These are phyloP conservation scores for Sporothrix luriei DNA, from an alignment of 2,329 filamentous ascomycete genomes.

Conservation along the genomic window DNA sequence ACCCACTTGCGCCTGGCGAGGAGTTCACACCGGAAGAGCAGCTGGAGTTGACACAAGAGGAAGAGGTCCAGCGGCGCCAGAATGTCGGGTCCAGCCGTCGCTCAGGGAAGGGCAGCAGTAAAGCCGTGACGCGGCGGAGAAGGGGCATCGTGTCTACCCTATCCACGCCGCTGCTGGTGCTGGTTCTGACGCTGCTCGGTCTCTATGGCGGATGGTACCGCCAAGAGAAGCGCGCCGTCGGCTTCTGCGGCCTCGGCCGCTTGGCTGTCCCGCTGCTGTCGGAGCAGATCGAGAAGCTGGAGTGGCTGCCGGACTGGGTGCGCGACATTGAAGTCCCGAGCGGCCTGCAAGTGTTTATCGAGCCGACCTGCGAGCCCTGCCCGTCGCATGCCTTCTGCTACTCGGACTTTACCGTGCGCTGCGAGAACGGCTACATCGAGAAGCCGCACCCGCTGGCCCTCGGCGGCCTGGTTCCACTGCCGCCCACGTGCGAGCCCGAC, in stretches of 20 bases:
- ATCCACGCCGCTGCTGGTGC: slow-evolving; percentile 68
- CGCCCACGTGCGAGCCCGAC: slow-evolving; percentile 92
- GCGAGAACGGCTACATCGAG: slow-evolving; percentile 84
- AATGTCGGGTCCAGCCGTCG: slow-evolving; percentile 41
- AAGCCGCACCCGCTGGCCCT: slow-evolving; percentile 82
- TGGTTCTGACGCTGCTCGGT: slow-evolving; percentile 69
- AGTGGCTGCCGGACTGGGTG: slow-evolving; percentile 57
- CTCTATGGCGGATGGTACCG: slow-evolving; percentile 82
- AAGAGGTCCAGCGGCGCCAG: slow-evolving; percentile 54
- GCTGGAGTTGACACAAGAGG: slow-evolving; percentile 73
- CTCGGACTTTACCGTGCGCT: slow-evolving; percentile 72
- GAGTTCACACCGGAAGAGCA: slow-evolving; percentile 94
- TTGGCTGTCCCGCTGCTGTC: slow-evolving; percentile 54
- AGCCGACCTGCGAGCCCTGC: slow-evolving; percentile 85
- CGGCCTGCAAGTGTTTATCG: slow-evolving; percentile 67
- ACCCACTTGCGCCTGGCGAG: slow-evolving; percentile 69
- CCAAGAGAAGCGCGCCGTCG: slow-evolving; percentile 93
- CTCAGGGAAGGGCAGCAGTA: slow-evolving; percentile 28
- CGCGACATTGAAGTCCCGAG: slow-evolving; percentile 65
- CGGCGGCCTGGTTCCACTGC: slow-evolving; percentile 76
- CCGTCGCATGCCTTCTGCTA: slow-evolving; percentile 90
- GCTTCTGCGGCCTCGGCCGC: slow-evolving; percentile 86
- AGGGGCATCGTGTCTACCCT: slow-evolving; percentile 48
- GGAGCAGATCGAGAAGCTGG: slow-evolving; percentile 45
- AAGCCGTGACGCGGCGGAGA: slow-evolving; percentile 46